Conservation (phyloP, 208 protist genomes). For the Phytomonas francai region DNA sequence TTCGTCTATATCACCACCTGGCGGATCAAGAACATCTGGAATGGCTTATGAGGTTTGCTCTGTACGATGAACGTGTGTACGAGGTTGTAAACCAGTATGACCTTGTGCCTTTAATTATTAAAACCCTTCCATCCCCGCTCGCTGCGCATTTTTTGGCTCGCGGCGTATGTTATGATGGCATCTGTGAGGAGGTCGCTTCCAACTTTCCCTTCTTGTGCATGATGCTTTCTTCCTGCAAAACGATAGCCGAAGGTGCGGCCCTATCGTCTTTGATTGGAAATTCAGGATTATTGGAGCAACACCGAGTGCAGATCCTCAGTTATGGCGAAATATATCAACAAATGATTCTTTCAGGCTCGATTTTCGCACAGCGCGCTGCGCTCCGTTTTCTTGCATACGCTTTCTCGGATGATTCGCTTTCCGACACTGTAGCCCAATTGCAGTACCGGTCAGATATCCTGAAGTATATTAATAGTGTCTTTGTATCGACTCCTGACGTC, state of each 20-base stretch:
- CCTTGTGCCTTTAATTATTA: conserved; percentile 43
- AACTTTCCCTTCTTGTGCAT: conserved; percentile 82
- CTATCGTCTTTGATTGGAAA: conserved; percentile 78
- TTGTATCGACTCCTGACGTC: conserved; percentile 78
- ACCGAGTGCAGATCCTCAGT: conserved; percentile 83
- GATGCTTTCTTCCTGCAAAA: conserved; percentile 70
- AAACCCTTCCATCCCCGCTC: conserved; percentile 45
- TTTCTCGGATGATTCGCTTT: conserved; percentile 81
- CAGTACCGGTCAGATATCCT: conserved; percentile 88
- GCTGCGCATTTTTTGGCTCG: conserved; percentile 66
- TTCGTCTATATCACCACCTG: conserved; percentile 59
- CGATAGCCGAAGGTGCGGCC: conserved; percentile 58
- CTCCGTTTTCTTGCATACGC: conserved; percentile 77
- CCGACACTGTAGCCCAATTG: conserved; percentile 78
- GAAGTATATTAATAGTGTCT: conserved; percentile 84
- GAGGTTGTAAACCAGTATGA: conserved; percentile 72
- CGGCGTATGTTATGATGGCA: conserved; percentile 74
- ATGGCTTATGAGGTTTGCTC: conserved; percentile 43
- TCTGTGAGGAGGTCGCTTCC: conserved; percentile 68
- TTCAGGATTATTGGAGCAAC: conserved; percentile 72
- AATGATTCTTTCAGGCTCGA: conserved; percentile 82
- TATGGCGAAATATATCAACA: conserved; percentile 84
- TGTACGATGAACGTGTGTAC: conserved; percentile 89
- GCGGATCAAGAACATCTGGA: conserved; percentile 50
- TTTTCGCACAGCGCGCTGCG: conserved; percentile 79